Conservation (phyloP, 2,329 filamentous ascomycete genomes). For the Blastomyces gilchristii region DNA sequence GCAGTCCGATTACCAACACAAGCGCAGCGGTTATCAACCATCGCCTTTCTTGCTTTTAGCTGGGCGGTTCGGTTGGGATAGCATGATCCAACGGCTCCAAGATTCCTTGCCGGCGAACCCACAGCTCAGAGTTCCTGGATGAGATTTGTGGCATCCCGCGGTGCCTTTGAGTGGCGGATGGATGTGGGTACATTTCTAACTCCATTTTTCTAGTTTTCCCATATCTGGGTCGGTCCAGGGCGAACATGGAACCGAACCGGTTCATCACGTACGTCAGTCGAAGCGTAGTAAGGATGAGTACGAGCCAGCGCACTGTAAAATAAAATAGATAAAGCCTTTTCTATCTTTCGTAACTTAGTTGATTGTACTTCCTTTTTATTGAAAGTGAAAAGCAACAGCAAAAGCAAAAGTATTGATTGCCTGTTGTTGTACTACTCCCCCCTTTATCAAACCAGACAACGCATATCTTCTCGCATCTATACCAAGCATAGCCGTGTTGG, state of each 20-base stretch:
- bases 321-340: neutral
- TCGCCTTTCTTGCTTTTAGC: neutral
- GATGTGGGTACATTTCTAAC: too few species aligned
- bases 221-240: too few species aligned
- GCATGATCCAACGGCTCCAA: neutral
- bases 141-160: neutral
- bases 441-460: neutral
- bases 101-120: neutral
- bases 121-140: neutral
- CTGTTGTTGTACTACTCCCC: too few species aligned
- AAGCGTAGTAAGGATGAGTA: neutral
- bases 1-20: neutral
- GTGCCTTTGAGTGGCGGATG: neutral
- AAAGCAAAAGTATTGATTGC: neutral
- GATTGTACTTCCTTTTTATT: too few species aligned
- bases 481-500: neutral
- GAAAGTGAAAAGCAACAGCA: neutral
- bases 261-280: too few species aligned
- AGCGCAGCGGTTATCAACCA: neutral
- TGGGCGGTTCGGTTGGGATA: neutral
- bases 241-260: too few species aligned
- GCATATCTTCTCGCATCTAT: neutral
- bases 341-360: neutral
- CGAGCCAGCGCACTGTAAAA: neutral
- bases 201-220: too few species aligned